Percentiles rank a stretch among this genome's conserved stretches.
Conservation (phyloP, 2,329 filamentous ascomycete species). For the Chaetomiaceae sp. region DNA sequence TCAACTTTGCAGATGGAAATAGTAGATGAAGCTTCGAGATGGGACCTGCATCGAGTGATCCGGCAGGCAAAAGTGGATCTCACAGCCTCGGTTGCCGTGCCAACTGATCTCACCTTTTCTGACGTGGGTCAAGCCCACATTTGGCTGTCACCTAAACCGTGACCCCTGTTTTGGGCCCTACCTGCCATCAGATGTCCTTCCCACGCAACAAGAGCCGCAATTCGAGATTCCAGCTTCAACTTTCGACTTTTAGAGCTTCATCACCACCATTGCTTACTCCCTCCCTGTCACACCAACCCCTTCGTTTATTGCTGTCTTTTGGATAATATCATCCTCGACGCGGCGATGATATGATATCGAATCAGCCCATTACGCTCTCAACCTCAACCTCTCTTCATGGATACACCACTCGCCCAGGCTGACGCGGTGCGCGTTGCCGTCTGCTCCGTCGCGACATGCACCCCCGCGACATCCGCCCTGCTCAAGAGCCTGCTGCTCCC, state of each 20-base stretch:
- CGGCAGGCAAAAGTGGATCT: slow-evolving; percentile 4
- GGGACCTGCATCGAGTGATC: background rate
- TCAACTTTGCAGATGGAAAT: slow-evolving; percentile 9
- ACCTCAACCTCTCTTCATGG: slow-evolving; percentile 37
- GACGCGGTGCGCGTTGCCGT: slow-evolving; percentile 46
- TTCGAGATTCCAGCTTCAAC: slow-evolving; percentile 10
- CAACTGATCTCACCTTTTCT: slow-evolving; percentile 21
- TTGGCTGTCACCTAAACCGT: slow-evolving; percentile 3
- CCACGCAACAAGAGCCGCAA: slow-evolving; percentile 8
- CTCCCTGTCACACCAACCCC: background rate
- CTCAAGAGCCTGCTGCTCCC: slow-evolving; percentile 44
- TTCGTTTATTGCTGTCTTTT: slow-evolving; percentile 22
- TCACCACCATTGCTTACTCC: slow-evolving; percentile 16
- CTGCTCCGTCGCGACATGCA: slow-evolving; percentile 44
- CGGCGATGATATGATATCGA: slow-evolving; percentile 35
- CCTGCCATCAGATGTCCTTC: background rate
- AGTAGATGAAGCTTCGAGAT: no score
- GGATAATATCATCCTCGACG: slow-evolving; percentile 26
- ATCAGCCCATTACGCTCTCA: slow-evolving; percentile 28
- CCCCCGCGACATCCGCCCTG: slow-evolving; percentile 40
- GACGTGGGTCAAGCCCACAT: slow-evolving; percentile 13
- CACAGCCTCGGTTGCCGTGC: slow-evolving; percentile 18
- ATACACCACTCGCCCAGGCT: slow-evolving; percentile 37
- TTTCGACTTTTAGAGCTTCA: background rate
- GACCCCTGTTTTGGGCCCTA: slow-evolving; percentile 4